Evolutionary conservation across 805 yeast species (phyloP).

Genomic region (Peterozyma toletana): DNA sequence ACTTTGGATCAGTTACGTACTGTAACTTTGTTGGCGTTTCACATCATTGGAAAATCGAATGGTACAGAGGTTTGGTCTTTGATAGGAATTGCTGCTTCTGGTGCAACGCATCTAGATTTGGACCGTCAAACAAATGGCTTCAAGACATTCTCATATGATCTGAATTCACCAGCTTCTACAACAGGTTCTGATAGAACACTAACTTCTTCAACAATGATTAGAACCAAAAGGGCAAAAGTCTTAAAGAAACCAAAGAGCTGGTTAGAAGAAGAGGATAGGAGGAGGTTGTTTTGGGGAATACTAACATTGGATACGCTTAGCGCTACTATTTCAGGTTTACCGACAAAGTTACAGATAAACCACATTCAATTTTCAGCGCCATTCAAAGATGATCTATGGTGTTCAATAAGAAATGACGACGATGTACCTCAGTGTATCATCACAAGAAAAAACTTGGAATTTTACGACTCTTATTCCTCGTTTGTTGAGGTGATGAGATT

Average conservation of each 20-base stretch:
- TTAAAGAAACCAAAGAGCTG: constrained; percentile 21
- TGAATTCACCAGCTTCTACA: neutral
- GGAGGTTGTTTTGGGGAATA: constrained; percentile 27
- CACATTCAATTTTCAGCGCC: too few species aligned
- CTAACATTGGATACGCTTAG: constrained; percentile 26
- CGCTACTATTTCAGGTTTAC: constrained; percentile 28
- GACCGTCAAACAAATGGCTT: constrained; percentile 7
- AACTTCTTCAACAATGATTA: constrained; percentile 7
- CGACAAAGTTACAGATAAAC: constrained; percentile 1
- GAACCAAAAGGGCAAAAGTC: constrained; percentile 13
- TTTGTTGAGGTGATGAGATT: too few species aligned
- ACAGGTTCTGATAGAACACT: neutral
- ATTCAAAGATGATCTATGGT: too few species aligned
- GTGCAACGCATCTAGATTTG: constrained; percentile 15
- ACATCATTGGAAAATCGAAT: constrained; percentile 15
- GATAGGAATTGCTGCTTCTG: constrained; percentile 15
- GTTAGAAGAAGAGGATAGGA: constrained; percentile 29
- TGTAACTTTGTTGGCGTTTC: constrained; percentile 16
- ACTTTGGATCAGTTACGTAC: constrained; percentile 17
- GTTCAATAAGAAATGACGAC: too few species aligned
- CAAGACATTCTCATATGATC: neutral
- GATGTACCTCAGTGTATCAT: too few species aligned
- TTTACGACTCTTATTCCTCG: constrained; percentile 4
- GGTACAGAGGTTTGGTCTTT: constrained; percentile 18
- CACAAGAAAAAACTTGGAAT: constrained; percentile 4